Base-by-base conservation (phyloP, 768 basidiomycete genomes). In the Boletus rubescentipes region DNA sequence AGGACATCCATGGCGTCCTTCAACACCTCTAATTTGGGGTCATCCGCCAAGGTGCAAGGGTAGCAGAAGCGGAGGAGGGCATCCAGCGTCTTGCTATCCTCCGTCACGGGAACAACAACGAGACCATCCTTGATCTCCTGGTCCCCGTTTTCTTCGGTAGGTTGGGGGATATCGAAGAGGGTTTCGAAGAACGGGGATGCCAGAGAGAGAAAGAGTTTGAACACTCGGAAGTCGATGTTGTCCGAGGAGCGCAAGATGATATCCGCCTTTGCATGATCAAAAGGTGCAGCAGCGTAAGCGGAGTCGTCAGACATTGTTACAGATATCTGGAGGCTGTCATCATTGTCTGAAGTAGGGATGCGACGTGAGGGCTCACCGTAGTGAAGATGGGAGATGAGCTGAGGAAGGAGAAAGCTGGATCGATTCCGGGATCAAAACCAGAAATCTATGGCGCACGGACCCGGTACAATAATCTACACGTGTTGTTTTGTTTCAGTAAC, bases 121-220 rank as follows among this genome's bases (percentile, higher is more conserved):
- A 62, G 54, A 3, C 58, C 52, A 23, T 65, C 60, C 38, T 26
- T 58, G 29, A 39, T 30, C 10, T 64, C 65, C 42, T 55, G 58
- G 14, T 55, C 55, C 2, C 39, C 37, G 10, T 7, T 41, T 18
- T 15, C 46, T 29, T 53, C 31, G 9, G 37, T 9, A 10, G 69
- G 56, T 26, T 73, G 66, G 8, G 68, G 67, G 6, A 73, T 55
- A 20, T 58, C 36, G 41, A 74, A 70, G 58, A 75, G 67, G 29
- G 60, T 54, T 31, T 61, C 54, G 49, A 73, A 76, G 51, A 73
- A 61, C 0, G 68, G 62, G 18, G 74, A 74, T 2, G 70, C 63
- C 8, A 70, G 61, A 26, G 26, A 26, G 26, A 26, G 26, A 6
- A 26, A 26, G 26, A 26, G 26, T 26, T 26, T 26, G 26, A 26